A percentile compares a stretch with the other conserved stretches of the same genome.
phyloP scores from a whole-genome alignment of 257 asterid genomes.

The Primulina eburnea region DNA sequence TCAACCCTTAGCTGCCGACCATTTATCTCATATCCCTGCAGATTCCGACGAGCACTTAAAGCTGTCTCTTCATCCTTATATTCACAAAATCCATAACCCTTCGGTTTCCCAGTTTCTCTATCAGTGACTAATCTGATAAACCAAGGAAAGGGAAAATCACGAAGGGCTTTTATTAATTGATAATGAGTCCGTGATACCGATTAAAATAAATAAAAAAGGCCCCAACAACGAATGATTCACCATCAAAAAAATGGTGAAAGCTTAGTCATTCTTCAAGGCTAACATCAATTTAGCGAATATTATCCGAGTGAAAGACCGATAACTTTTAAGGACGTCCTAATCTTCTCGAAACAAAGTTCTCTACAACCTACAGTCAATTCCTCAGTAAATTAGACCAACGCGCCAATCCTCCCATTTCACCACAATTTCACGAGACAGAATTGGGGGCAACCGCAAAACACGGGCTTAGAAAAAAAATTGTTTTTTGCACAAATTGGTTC shows the following conservation, averaged over 20 bases:
- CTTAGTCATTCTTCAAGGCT: not conserved
- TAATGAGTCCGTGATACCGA: not conserved
- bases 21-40: conserved; percentile 82
- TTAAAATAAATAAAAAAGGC: not conserved
- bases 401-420: not conserved
- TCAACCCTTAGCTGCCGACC: conserved; percentile 96
- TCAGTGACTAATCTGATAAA: conserved; percentile 73
- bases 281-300: not conserved
- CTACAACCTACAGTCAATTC: not conserved
- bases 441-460: not conserved
- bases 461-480: not conserved
- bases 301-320: not conserved
- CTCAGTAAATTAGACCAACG: not conserved
- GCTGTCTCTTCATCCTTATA: conserved; percentile 97
- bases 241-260: conserved; percentile 3
- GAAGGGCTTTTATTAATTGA: not conserved
- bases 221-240: not conserved
- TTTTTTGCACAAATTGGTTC: not conserved
- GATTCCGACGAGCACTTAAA: conserved; percentile 93
- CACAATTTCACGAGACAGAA: not conserved
- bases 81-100: conserved; percentile 97
- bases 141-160: not conserved
- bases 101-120: conserved; percentile 95
- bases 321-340: not conserved
- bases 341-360: not conserved